Evolutionary conservation across 768 basidiomycete species (phyloP).

Genomic region (Leccinum rimulosum): DNA sequence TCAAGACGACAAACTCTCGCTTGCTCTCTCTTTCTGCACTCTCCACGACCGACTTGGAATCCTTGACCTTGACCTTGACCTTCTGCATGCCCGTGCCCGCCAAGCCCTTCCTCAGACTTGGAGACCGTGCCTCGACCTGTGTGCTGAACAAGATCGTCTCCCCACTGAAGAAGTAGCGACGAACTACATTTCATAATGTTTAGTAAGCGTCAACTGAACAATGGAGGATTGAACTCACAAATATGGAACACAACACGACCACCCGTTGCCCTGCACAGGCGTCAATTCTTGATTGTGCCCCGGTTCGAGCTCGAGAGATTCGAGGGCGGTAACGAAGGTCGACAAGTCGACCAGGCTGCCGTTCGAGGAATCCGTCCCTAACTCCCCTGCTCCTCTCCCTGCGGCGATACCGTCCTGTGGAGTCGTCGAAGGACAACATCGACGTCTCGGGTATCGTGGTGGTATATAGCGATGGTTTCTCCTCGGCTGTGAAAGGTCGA

Average conservation of each 20-base stretch:
- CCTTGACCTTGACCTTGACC: slow-evolving; percentile 34
- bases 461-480: slow-evolving; percentile 4
- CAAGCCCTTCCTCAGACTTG: no score
- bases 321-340: slow-evolving; percentile 31
- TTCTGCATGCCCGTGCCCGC: no score
- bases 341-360: slow-evolving; percentile 42
- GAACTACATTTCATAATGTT: slow-evolving; percentile 21
- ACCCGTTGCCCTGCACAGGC: slow-evolving; percentile 51
- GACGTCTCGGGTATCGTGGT: slow-evolving; percentile 5
- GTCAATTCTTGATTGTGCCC: slow-evolving; percentile 55
- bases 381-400: slow-evolving; percentile 18
- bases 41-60: slow-evolving; percentile 42
- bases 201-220: background rate
- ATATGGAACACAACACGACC: slow-evolving; percentile 31
- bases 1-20: slow-evolving; percentile 58
- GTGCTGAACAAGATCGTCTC: slow-evolving; percentile 53
- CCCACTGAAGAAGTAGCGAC: slow-evolving; percentile 37
- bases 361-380: slow-evolving; percentile 47
- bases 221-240: slow-evolving; percentile 38
- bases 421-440: background rate
- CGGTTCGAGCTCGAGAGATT: slow-evolving; percentile 39
- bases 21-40: slow-evolving; percentile 53
- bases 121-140: slow-evolving; percentile 38
- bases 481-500: background rate
- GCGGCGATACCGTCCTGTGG: slow-evolving; percentile 11